Evolutionary conservation across 257 asterid genomes (phyloP), one percentile per base, ranked within the genome.

Genomic region (Verbena officinalis): DNA sequence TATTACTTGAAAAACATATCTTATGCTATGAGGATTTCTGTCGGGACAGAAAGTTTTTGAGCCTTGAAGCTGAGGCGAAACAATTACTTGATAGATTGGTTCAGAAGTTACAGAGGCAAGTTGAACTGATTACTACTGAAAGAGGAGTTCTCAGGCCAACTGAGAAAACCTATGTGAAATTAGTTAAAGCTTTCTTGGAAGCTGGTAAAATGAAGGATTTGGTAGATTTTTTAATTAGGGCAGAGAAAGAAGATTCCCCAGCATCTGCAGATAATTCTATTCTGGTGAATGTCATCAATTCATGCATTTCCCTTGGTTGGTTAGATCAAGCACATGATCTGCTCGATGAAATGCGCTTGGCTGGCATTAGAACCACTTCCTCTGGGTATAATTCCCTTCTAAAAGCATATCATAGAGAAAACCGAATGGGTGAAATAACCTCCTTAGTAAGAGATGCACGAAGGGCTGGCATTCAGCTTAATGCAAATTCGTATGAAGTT

Each of bases 121-220:
- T 82, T 44, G 89, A 90, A 64, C 76, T 93, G 78, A 79, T 90
- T 71, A 83, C 96, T 23, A 79, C 89, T 55, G 90, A 87, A 74
- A 83, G 72, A 75, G 97, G 97, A 54, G 72, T 93, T 69, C 95
- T 93, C 73, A 85, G 64, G 84, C 97, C 99, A 31, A 87, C 99
- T 11, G 96, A 90, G 74, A 77, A 39, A 49, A 72, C 86, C 42
- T 90, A 81, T 23, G 92, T 86, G 84, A 83, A 82, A 72, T 66
- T 93, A 71, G 96, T 84, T 9, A 86, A 78, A 80, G 87, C 86
- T 61, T 93, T 85, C 73, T 50, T 93, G 71, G 95, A 90, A 76
- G 83, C 84, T 42, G 87, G 84, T 45, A 81, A 77, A 62, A 75
- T 72, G 69, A 84, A 80, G 80, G 96, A 86, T 38, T 82, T 93